Conservation (phyloP, 805 yeast genomes). For the Candida ponderosae region DNA sequence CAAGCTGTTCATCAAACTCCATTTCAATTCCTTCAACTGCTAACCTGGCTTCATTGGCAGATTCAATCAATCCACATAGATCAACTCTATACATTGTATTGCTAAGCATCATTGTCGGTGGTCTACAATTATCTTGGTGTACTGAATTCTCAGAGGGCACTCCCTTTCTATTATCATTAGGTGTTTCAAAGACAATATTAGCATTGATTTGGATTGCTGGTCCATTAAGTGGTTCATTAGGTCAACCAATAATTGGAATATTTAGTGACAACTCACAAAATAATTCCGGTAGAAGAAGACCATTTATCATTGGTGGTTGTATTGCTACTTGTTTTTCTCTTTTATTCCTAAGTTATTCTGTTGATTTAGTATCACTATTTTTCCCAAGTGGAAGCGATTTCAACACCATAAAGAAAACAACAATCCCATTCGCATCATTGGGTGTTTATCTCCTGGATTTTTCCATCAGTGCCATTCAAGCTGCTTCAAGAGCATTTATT, state of each 20-base stretch:
- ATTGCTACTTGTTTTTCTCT: constrained; percentile 38
- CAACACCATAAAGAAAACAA: constrained; percentile 19
- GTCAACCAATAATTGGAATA: constrained; percentile 58
- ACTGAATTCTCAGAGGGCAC: constrained; percentile 60
- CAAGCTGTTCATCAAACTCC: too few relatives aligned
- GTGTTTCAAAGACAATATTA: constrained; percentile 45
- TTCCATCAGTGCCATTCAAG: constrained; percentile 51
- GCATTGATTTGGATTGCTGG: constrained; percentile 64
- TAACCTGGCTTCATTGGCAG: too few relatives aligned
- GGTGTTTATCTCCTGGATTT: constrained; percentile 49
- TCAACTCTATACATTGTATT: constrained; percentile 35
- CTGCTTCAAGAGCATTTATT: constrained; percentile 51
- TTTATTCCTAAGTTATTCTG: constrained; percentile 36
- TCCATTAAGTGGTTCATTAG: constrained; percentile 53
- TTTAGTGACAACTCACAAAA: constrained; percentile 43
- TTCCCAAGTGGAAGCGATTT: constrained; percentile 13
- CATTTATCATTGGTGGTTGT: constrained; percentile 51
- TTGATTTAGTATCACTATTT: constrained; percentile 29
- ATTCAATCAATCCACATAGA: constrained; percentile 35
- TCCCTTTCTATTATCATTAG: constrained; percentile 53
- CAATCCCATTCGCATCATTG: constrained; percentile 44
- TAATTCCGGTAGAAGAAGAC: constrained; percentile 44
- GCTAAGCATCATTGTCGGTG: constrained; percentile 44
- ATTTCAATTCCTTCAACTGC: too few relatives aligned
- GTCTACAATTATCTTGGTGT: constrained; percentile 58